These are phyloP conservation scores for Lentithecium fluviatile DNA, from an alignment of 495 filamentous ascomycete genomes.

Conservation along the genomic window DNA sequence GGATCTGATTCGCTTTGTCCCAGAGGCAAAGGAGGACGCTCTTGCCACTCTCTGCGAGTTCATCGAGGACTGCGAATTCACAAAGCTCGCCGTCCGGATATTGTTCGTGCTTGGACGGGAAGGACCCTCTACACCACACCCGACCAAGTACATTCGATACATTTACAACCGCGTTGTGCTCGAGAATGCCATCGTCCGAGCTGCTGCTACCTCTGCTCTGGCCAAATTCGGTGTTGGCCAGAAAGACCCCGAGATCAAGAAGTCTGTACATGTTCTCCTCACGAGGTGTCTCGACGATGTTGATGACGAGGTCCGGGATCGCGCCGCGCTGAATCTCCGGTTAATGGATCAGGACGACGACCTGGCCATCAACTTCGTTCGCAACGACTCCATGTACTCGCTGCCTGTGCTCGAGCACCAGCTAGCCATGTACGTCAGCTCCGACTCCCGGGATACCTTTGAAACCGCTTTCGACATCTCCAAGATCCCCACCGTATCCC, in stretches of 20 bases:
- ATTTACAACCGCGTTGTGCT: slow-evolving; percentile 99
- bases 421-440: slow-evolving; percentile 95
- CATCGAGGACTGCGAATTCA: slow-evolving; percentile 99
- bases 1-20: slow-evolving; percentile 98
- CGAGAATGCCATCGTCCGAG: slow-evolving; percentile 94
- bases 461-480: slow-evolving; percentile 82
- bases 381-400: slow-evolving; percentile 89
- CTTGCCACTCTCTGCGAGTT: slow-evolving; percentile 97
- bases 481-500: slow-evolving; percentile 88
- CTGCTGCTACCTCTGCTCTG: slow-evolving; percentile 90
- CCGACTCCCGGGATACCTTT: slow-evolving; percentile 81
- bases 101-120: slow-evolving; percentile 90
- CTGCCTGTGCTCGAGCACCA: slow-evolving; percentile 96
- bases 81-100: slow-evolving; percentile 93
- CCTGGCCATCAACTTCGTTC: slow-evolving; percentile 77
- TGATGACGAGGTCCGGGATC: slow-evolving; percentile 96
- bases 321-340: slow-evolving; percentile 86
- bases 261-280: slow-evolving; percentile 87
- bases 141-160: slow-evolving; percentile 98
- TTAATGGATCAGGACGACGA: slow-evolving; percentile 84
- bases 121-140: slow-evolving; percentile 91
- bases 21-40: slow-evolving; percentile 95
- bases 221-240: slow-evolving; percentile 97
- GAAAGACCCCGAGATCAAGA: slow-evolving; percentile 94
- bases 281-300: slow-evolving; percentile 94